A percentile compares a stretch with the other conserved stretches of the same genome.
These are phyloP conservation scores for Fusarium duplospermum DNA, from an alignment of 2,329 filamentous ascomycete species.

Conservation along the genomic window DNA sequence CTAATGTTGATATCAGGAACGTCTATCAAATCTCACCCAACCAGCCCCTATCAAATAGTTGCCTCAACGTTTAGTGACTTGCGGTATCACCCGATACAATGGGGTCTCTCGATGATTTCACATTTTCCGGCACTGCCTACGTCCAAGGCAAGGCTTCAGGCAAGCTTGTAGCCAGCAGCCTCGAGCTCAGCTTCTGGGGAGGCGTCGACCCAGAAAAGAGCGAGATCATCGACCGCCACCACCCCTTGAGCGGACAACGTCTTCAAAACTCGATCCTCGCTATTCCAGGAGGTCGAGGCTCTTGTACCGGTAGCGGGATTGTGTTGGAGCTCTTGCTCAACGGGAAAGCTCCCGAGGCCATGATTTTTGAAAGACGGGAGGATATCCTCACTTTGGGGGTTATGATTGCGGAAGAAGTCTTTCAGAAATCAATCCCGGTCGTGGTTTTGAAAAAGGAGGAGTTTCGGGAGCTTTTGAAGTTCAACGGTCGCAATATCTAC, in stretches of 20 bases:
- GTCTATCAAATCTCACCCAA: not conserved
- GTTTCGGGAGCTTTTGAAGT: slow-evolving; percentile 16
- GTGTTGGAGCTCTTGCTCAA: slow-evolving; percentile 59
- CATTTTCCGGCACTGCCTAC: slow-evolving; percentile 30
- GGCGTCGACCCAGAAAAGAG: slow-evolving; percentile 56
- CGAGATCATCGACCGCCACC: slow-evolving; percentile 56
- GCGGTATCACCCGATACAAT: not conserved
- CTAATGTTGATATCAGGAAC: not conserved
- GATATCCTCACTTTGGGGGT: slow-evolving; percentile 59
- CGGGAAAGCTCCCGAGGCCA: slow-evolving; percentile 49
- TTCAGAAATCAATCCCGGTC: slow-evolving; percentile 54
- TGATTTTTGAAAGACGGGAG: slow-evolving; percentile 56
- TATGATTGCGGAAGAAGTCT: slow-evolving; percentile 55
- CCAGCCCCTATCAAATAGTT: not conserved
- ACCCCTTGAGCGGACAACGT: slow-evolving; percentile 51
- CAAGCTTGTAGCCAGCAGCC: slow-evolving; percentile 42
- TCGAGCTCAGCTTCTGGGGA: slow-evolving; percentile 59
- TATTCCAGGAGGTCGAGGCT: slow-evolving; percentile 59
- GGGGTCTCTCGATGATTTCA: slow-evolving; percentile 11
- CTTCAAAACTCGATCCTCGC: slow-evolving; percentile 52
- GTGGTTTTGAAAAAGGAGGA: slow-evolving; percentile 42
- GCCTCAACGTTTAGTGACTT: not conserved
- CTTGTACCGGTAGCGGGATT: slow-evolving; percentile 58
- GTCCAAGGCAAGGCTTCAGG: slow-evolving; percentile 44
- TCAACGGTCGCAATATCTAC: slow-evolving; percentile 7